These are phyloP conservation scores for Starmerella floricola DNA, from an alignment of 805 yeast species.

Conservation along the genomic window DNA sequence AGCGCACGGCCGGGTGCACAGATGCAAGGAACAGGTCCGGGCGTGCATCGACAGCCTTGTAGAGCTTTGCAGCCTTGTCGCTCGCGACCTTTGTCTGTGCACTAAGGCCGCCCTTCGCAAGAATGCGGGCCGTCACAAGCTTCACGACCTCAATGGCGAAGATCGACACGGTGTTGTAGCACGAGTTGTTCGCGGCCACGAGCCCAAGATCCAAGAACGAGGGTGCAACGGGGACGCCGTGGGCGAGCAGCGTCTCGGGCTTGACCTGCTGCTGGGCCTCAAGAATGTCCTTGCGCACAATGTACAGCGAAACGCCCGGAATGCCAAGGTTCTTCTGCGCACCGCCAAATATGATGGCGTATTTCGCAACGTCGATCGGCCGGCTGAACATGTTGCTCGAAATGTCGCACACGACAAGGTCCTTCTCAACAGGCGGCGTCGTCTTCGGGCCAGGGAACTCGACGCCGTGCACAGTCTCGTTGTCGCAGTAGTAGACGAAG, in stretches of 20 bases:
- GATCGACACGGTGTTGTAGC: constrained; percentile 92
- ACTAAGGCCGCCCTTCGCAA: constrained; percentile 60
- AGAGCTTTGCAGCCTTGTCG: constrained; percentile 52
- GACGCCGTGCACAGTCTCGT: constrained; percentile 93
- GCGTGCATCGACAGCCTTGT: constrained; percentile 50
- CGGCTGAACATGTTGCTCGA: constrained; percentile 85
- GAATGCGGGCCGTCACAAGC: constrained; percentile 54
- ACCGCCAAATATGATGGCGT: constrained; percentile 88
- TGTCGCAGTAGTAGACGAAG: constrained; percentile 83
- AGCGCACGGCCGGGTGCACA: constrained; percentile 53
- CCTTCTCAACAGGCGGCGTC: constrained; percentile 35
- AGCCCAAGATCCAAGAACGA: constrained; percentile 80
- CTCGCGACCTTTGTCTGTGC: constrained; percentile 47
- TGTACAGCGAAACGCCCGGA: constrained; percentile 89
- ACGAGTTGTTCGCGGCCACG: constrained; percentile 77
- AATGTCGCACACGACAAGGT: constrained; percentile 64
- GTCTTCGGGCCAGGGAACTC: constrained; percentile 55
- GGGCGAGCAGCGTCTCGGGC: constrained; percentile 45
- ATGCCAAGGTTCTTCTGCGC: constrained; percentile 97
- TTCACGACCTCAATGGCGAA: constrained; percentile 80
- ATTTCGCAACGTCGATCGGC: constrained; percentile 66
- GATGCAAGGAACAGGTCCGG: constrained; percentile 56
- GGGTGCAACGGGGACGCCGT: constrained; percentile 71
- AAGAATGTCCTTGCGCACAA: constrained; percentile 68
- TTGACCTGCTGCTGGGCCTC: constrained; percentile 36